Conservation (phyloP, 2,329 filamentous ascomycete species). For the Nemania sp. region DNA sequence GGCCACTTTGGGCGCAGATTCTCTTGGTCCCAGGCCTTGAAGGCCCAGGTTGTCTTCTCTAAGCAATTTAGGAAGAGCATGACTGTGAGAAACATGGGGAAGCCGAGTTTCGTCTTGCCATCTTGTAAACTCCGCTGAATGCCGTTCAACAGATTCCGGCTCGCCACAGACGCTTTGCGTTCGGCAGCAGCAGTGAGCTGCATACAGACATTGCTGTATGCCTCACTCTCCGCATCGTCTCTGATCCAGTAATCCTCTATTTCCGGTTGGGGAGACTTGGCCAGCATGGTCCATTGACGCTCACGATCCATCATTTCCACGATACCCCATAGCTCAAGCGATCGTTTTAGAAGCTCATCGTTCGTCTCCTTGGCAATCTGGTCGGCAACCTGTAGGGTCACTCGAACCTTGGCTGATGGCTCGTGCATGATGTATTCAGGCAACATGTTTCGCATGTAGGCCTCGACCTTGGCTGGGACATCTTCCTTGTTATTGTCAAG, state of each 20-base stretch:
- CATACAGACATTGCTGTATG: constrained; percentile 64
- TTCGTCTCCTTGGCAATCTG: constrained; percentile 51
- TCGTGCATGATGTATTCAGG: constrained; percentile 62
- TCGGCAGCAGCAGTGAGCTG: constrained; percentile 68
- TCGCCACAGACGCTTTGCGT: constrained; percentile 63
- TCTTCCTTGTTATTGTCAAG: constrained; percentile 65
- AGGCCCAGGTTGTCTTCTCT: constrained; percentile 70
- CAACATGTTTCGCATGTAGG: constrained; percentile 62
- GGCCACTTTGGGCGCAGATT: constrained; percentile 64
- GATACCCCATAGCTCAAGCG: constrained; percentile 66
- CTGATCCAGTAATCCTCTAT: constrained; percentile 52
- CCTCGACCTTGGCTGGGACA: constrained; percentile 60
- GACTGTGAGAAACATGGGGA: constrained; percentile 63
- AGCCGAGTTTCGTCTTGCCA: constrained; percentile 61
- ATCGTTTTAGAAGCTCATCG: constrained; percentile 59
- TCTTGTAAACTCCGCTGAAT: constrained; percentile 65
- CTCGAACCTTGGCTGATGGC: constrained; percentile 61
- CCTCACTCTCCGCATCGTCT: constrained; percentile 57
- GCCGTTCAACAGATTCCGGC: constrained; percentile 59
- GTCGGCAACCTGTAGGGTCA: constrained; percentile 57
- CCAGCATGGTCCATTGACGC: constrained; percentile 61
- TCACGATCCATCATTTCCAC: constrained; percentile 69
- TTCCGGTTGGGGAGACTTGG: constrained; percentile 48
- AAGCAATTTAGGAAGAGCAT: constrained; percentile 67
- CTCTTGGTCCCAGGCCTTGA: constrained; percentile 69